Conservation (phyloP, 2,329 filamentous ascomycete genomes). For the Cadophora sp. region DNA sequence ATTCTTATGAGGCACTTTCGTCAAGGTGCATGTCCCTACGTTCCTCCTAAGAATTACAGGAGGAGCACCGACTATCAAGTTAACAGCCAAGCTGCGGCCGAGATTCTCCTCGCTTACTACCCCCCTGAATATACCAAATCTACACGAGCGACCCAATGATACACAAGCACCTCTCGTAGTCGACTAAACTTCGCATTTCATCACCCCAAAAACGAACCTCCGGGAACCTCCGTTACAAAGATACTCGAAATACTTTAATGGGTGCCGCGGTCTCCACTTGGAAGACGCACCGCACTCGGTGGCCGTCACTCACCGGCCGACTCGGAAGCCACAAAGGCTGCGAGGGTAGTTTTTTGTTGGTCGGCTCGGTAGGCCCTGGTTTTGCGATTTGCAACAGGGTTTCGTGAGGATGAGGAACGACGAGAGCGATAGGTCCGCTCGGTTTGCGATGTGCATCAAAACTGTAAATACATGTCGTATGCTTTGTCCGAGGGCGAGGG, state of each 20-base stretch:
- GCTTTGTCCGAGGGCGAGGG: background rate
- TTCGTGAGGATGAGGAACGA: background rate
- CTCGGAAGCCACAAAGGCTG: slow-evolving; percentile 1
- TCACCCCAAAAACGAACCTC: background rate
- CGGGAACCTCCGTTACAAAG: background rate
- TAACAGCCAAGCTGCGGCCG: background rate
- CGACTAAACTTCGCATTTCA: background rate
- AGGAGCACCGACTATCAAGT: too few species aligned
- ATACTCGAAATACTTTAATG: background rate
- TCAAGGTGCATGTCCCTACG: background rate
- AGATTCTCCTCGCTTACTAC: background rate
- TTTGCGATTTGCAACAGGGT: slow-evolving; percentile 10
- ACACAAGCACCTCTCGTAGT: slow-evolving; percentile 6
- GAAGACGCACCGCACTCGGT: background rate
- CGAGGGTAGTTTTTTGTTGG: background rate
- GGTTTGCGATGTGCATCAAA: background rate
- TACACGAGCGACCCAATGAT: slow-evolving; percentile 6
- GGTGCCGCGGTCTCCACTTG: background rate
- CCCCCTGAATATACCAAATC: background rate
- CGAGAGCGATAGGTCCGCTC: background rate
- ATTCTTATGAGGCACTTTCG: background rate
- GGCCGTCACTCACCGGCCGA: background rate
- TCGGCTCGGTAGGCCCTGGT: slow-evolving; percentile 7
- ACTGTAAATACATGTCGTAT: background rate
- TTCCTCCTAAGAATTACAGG: background rate